phyloP scores from a whole-genome alignment of 2,329 filamentous ascomycete genomes.

The Penicillium sumatraense region DNA sequence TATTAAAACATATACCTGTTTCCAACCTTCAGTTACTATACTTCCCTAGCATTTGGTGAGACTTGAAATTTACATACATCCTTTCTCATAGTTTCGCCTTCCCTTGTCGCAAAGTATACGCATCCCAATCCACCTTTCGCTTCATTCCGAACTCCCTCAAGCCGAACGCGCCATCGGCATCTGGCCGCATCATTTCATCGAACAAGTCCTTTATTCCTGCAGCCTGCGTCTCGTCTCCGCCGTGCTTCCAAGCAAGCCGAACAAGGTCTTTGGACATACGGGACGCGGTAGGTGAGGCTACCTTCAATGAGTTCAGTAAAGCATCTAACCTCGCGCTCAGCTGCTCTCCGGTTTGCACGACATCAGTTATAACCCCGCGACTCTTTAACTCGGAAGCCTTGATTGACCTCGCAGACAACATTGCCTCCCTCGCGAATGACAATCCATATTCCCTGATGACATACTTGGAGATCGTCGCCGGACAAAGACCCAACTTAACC shows the following conservation, averaged over 20 bases:
- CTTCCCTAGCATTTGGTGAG: background rate
- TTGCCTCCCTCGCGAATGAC: constrained; percentile 42
- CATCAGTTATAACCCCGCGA: constrained; percentile 26
- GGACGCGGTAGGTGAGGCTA: constrained; percentile 35
- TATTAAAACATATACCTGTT: background rate
- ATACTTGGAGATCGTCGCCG: constrained; percentile 48
- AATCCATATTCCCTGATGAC: constrained; percentile 46
- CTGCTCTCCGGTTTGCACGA: constrained; percentile 23
- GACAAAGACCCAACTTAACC: constrained; percentile 44
- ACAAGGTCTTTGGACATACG: constrained; percentile 42
- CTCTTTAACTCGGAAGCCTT: constrained; percentile 30
- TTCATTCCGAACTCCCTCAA: constrained; percentile 29
- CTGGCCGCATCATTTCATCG: constrained; percentile 33
- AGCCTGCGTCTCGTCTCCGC: constrained; percentile 20
- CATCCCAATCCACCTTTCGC: constrained; percentile 31
- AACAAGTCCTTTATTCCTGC: constrained; percentile 29
- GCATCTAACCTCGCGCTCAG: constrained; percentile 28
- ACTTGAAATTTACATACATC: background rate
- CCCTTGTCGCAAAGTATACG: constrained; percentile 7
- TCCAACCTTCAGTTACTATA: background rate
- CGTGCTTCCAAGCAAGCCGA: constrained; percentile 31
- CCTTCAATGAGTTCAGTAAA: constrained; percentile 26
- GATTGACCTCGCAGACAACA: constrained; percentile 42
- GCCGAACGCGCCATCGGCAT: constrained; percentile 27
- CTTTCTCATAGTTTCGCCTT: constrained; percentile 9